Base-by-base conservation (phyloP, 1,284 basidiomycete genomes). In the Moesziomyces antarcticus region DNA sequence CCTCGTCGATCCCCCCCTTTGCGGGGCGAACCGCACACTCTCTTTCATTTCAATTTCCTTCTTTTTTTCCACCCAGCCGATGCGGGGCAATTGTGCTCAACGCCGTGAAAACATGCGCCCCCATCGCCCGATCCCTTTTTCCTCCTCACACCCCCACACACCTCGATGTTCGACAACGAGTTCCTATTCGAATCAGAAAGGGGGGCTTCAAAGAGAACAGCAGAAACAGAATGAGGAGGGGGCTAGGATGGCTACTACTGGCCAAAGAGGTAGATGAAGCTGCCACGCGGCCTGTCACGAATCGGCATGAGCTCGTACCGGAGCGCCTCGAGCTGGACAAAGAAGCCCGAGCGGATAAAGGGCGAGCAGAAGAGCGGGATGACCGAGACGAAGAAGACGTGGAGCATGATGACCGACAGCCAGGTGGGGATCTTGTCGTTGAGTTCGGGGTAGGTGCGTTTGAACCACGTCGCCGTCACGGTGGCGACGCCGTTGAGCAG, bases 331-430 rank as follows among this genome's bases (percentile, higher is more conserved):
- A 80, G 56, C 60, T 78, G 77, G 11, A 77, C 70, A 46, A 82
- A 82, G 75, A 83, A 81, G 13, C 79, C 77, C 6, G 55, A 53
- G 7, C 58, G 59, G 43, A 82, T 78, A 40, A 83, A 80, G 0
- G 81, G 80, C 27, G 77, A 62, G 61, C 81, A 82, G 73, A 83
- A 83, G 21, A 83, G 68, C 16, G 77, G 80, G 13, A 75, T 57
- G 6, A 81, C 66, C 3, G 74, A 49, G 25, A 74, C 30, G 70
- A 79, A 82, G 57, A 80, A 80, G 8, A 62, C 49, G 24, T 77
- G 70, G 10, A 81, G 68, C 67, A 83, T 64, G 21, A 82, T 18
- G 21, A 81, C 67, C 22, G 72, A 75, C 5, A 77, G 45, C 48
- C 53, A 41, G 0, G 71, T 77, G 7, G 81, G 82, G 49, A 82